Percentiles rank a stretch among this genome's conserved stretches.
phyloP scores from a whole-genome alignment of 257 asterid species.

The Fraxinus excelsior region DNA sequence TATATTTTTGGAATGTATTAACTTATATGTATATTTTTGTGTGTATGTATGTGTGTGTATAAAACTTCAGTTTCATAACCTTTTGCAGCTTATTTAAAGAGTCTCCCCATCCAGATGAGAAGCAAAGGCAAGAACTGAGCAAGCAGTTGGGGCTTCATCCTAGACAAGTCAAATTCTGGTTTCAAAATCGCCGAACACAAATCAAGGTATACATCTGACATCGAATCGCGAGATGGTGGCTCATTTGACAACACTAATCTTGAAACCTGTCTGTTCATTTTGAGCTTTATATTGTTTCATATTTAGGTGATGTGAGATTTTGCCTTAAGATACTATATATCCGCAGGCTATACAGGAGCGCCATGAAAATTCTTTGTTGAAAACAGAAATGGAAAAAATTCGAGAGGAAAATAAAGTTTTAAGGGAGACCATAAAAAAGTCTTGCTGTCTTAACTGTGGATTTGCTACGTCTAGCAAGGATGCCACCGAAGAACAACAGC shows the following conservation, averaged over 20 bases:
- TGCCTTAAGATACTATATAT: background rate
- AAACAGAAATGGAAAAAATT: conserved; percentile 74
- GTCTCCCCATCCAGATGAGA: conserved; percentile 97
- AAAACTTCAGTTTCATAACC: too few relatives aligned
- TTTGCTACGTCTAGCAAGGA: conserved; percentile 42
- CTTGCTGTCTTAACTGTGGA: conserved; percentile 74
- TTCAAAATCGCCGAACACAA: conserved; percentile 93
- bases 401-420: conserved; percentile 61
- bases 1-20: too few relatives aligned
- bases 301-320: too few relatives aligned
- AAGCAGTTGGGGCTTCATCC: conserved; percentile 90
- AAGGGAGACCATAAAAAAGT: conserved; percentile 45
- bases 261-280: too few relatives aligned
- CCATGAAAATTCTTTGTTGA: conserved; percentile 75
- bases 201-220: conserved; percentile 59
- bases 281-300: too few relatives aligned
- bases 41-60: too few relatives aligned
- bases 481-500: conserved; percentile 56
- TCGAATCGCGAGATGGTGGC: background rate
- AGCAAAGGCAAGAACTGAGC: conserved; percentile 81
- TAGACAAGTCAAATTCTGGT: conserved; percentile 95
- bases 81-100: conserved; percentile 74
- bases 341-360: conserved; percentile 91
- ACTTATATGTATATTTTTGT: too few relatives aligned
- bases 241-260: too few relatives aligned